Percentiles rank a stretch among this genome's conserved stretches.
phyloP scores from a whole-genome alignment of 345 rosid species.

The Hibiscus mutabilis region DNA sequence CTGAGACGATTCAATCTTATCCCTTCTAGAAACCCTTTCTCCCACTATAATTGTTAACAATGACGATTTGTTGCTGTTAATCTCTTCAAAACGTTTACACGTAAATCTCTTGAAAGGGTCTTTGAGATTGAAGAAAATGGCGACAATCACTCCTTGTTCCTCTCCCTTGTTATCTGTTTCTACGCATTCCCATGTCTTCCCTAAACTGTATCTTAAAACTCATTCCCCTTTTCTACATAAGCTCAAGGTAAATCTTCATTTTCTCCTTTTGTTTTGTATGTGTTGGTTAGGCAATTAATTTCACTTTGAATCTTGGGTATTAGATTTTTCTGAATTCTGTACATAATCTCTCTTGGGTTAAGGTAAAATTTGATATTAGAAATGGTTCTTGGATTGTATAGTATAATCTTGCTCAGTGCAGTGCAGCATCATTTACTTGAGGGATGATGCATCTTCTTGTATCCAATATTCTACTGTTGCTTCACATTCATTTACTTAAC shows the following conservation, averaged over 20 bases:
- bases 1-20: neutral
- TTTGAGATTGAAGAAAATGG: conserved; percentile 16
- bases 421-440: neutral
- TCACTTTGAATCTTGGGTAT: neutral
- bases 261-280: neutral
- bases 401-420: neutral
- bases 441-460: too few species aligned
- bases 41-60: neutral
- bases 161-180: conserved; percentile 22
- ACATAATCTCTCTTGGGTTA: neutral
- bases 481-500: too few species aligned
- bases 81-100: neutral
- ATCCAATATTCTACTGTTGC: too few species aligned
- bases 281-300: neutral
- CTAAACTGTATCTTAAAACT: conserved; percentile 9
- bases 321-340: neutral
- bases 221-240: conserved; percentile 16
- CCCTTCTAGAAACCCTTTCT: neutral
- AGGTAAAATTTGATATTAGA: neutral
- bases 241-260: conserved; percentile 19
- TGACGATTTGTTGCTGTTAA: neutral
- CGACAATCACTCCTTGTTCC: conserved; percentile 12
- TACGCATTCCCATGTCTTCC: conserved; percentile 13
- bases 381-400: neutral
- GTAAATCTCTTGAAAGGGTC: neutral